phyloP scores from a whole-genome alignment of 2,329 filamentous ascomycete genomes.

The Claviceps sp. region DNA sequence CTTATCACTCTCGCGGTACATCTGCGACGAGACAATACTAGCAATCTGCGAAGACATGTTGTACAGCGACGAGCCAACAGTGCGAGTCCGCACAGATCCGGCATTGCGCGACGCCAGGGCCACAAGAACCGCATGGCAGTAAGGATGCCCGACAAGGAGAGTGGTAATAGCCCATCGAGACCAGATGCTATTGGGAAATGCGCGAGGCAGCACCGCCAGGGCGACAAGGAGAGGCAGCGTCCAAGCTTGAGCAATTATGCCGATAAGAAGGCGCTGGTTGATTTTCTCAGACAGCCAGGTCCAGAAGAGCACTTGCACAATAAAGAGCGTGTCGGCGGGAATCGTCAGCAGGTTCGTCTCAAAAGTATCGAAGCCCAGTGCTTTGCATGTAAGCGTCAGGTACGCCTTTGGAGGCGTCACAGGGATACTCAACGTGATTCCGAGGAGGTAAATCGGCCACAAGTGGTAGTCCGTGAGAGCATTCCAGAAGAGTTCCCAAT shows the following conservation, averaged over 20 bases:
- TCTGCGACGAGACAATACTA: conserved; percentile 16
- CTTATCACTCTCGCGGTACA: conserved; percentile 28
- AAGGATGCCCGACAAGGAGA: conserved; percentile 21
- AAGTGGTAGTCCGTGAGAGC: conserved; percentile 41
- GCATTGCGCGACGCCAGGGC: conserved; percentile 45
- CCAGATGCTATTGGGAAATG: conserved; percentile 14
- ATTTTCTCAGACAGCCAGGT: conserved; percentile 32
- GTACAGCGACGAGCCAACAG: conserved; percentile 44
- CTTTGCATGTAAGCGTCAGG: conserved; percentile 36
- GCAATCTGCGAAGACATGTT: conserved; percentile 29
- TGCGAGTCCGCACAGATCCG: conserved; percentile 43
- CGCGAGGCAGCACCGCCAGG: conserved; percentile 20
- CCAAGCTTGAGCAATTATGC: conserved; percentile 36
- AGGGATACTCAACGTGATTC: conserved; percentile 34
- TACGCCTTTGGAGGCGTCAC: conserved; percentile 31
- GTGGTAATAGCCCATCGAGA: conserved; percentile 19
- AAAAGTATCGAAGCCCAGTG: conserved; percentile 37
- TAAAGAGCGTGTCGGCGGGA: conserved; percentile 26
- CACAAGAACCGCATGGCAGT: conserved; percentile 30
- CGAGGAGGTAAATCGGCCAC: conserved; percentile 39
- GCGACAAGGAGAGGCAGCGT: conserved; percentile 37
- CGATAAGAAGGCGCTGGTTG: conserved; percentile 25
- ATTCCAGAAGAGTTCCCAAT: conserved; percentile 30
- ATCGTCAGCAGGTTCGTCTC: conserved; percentile 39
- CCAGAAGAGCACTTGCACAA: conserved; percentile 27